Percentiles rank a stretch among this genome's conserved stretches.
Conservation (phyloP, 169 alveolate genomes). For the Cryptosporidium canis region DNA sequence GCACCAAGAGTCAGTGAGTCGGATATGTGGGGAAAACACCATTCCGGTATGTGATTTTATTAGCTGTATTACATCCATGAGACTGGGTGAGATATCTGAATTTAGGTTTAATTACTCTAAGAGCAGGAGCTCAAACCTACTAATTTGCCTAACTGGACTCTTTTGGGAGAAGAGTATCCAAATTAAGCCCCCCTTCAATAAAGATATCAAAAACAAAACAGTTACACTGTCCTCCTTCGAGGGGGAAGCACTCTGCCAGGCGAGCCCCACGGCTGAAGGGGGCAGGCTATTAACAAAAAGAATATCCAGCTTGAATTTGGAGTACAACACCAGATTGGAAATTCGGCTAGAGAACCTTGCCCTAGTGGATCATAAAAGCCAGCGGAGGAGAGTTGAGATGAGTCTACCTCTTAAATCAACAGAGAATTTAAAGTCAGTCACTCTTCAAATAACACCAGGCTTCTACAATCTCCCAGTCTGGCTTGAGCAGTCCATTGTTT, state of each 20-base stretch:
- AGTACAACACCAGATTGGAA: background rate
- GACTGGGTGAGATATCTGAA: constrained; percentile 46
- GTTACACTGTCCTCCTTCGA: background rate
- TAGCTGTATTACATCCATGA: constrained; percentile 5
- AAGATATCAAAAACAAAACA: background rate
- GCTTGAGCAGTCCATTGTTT: constrained; percentile 24
- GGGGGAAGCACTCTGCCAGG: background rate
- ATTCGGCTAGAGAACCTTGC: constrained; percentile 2
- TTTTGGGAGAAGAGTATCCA: constrained; percentile 11
- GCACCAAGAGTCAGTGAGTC: background rate
- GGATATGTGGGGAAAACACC: background rate
- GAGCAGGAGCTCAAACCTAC: background rate
- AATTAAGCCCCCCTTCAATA: constrained; percentile 5
- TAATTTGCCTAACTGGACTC: constrained; percentile 6
- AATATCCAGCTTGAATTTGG: constrained; percentile 36
- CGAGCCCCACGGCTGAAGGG: background rate
- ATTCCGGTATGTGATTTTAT: background rate
- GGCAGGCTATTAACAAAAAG: background rate
- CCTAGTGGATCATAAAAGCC: background rate
- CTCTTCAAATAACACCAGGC: constrained; percentile 30
- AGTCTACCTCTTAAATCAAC: constrained; percentile 11
- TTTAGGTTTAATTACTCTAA: background rate
- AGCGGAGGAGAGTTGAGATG: background rate
- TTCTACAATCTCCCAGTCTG: constrained; percentile 39
- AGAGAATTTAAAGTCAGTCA: background rate